A percentile compares a stretch with the other conserved stretches of the same genome.
These are phyloP conservation scores for Solanum chacoense DNA, from an alignment of 305 asterid species.

Conservation along the genomic window DNA sequence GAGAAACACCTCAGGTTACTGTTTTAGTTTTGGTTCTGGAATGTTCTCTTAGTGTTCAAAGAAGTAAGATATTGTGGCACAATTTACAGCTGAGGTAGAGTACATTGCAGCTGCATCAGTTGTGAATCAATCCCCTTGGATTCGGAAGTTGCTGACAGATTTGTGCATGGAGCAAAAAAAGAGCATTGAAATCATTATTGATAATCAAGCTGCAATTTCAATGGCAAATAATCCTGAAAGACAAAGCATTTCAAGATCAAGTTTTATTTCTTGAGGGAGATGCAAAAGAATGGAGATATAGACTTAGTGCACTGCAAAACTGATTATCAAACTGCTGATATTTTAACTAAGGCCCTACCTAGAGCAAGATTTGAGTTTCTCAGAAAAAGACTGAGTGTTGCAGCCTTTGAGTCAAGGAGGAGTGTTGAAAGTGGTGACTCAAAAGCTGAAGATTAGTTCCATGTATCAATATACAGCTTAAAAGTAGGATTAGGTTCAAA, in stretches of 20 bases:
- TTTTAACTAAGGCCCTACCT: background rate
- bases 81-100: too few species aligned
- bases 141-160: too few species aligned
- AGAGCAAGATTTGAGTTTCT: background rate
- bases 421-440: background rate
- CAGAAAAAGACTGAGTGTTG: background rate
- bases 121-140: background rate
- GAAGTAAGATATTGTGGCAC: background rate
- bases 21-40: too few species aligned
- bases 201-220: background rate
- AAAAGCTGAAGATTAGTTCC: background rate
- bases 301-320: background rate
- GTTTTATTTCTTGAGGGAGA: background rate
- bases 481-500: background rate
- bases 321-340: too few species aligned
- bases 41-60: too few species aligned
- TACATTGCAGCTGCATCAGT: too few species aligned
- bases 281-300: background rate
- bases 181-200: too few species aligned
- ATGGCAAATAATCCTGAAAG: background rate
- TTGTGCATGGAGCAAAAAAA: too few species aligned
- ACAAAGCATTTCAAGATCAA: too few species aligned
- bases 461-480: background rate
- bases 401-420: background rate
- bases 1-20: too few species aligned